Percentiles rank a stretch among this genome's conserved stretches.
These are phyloP conservation scores for Camillea tinctor DNA, from an alignment of 2,329 filamentous ascomycete genomes.

Conservation along the genomic window DNA sequence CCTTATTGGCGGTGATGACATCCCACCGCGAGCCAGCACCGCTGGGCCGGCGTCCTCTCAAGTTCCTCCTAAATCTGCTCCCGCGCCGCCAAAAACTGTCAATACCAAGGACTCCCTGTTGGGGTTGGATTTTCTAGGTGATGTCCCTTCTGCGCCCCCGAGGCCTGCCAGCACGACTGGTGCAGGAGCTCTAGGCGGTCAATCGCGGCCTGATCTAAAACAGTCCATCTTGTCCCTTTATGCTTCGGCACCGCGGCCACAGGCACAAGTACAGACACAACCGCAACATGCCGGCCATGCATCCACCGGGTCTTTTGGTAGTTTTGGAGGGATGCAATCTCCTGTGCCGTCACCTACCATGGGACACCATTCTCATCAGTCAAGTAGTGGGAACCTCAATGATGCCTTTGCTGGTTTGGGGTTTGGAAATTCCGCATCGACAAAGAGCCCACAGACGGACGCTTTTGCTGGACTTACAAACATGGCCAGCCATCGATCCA, in stretches of 20 bases:
- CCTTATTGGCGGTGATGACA: slow-evolving; percentile 75
- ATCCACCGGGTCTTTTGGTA: slow-evolving; percentile 64
- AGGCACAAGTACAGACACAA: slow-evolving; percentile 57
- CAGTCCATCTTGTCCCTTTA: slow-evolving; percentile 97
- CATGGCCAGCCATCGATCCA: slow-evolving; percentile 38
- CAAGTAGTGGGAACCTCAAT: slow-evolving; percentile 62
- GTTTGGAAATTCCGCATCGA: slow-evolving; percentile 51
- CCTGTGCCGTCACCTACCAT: slow-evolving; percentile 52
- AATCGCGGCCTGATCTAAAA: slow-evolving; percentile 89
- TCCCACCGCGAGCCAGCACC: slow-evolving; percentile 70
- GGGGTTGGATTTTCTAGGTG: slow-evolving; percentile 88
- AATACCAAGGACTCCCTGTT: slow-evolving; percentile 85
- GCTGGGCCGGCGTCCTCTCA: slow-evolving; percentile 63
- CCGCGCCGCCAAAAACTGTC: slow-evolving; percentile 66
- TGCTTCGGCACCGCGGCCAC: slow-evolving; percentile 77
- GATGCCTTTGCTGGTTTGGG: slow-evolving; percentile 77
- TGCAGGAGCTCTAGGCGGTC: slow-evolving; percentile 56
- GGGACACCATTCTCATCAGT: slow-evolving; percentile 48
- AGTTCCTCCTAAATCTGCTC: slow-evolving; percentile 58
- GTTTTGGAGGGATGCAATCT: slow-evolving; percentile 67
- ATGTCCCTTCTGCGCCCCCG: slow-evolving; percentile 65
- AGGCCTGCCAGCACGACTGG: slow-evolving; percentile 80
- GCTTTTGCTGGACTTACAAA: slow-evolving; percentile 37
- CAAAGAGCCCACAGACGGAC: slow-evolving; percentile 36
- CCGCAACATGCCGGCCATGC: slow-evolving; percentile 53